Base-by-base conservation (phyloP, 345 rosid species). In the Eucalyptus viminalis region DNA sequence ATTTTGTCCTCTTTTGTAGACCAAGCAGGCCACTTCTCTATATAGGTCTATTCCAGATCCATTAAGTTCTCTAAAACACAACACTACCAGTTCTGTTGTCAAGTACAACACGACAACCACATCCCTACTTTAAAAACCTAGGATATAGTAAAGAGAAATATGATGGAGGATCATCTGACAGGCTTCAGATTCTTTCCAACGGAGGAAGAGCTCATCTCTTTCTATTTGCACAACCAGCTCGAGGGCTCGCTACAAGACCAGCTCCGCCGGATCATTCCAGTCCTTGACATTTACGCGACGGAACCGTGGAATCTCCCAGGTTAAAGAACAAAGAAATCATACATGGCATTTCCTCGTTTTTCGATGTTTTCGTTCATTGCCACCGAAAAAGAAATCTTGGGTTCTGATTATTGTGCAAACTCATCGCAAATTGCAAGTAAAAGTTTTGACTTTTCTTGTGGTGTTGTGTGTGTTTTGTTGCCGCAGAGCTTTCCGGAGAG, bases 401-500 rank as follows among this genome's bases (percentile, higher is more conserved):
- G 16, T 76, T 76, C 47, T 37, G 85, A 76, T 40, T 21, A 40
- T 11, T 76, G 29, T 76, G 47, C 47, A 76, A 76, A 40, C 85
- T 37, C 8, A 24, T 76, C 47, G 15, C 16, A 24, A 43, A 9
- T 40, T 40, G 14, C 24, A 40, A 5, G 47, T 76, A 1, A 76
- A 76, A 76, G 47, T 40, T 76, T 76, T 21, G 47, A 21, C 47
- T 76, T 40, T 76, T 40, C 25, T 76, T 37, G 83, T 19, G 83
- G 45, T 21, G 25, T 76, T 76, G 27, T 40, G 47, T 76, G 47
- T 76, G 5, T 40, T 76, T 76, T 76, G 85, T 40, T 76, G 85
- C 47, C 91, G 93, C 89, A 97, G 99, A 88, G 92, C 65, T 88
- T 87, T 91, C 97, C 1, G 99, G 99, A 86, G 95, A 93, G 90